phyloP scores from a whole-genome alignment of 2,329 filamentous ascomycete species.

The Ceratocystis diversiconidia region DNA sequence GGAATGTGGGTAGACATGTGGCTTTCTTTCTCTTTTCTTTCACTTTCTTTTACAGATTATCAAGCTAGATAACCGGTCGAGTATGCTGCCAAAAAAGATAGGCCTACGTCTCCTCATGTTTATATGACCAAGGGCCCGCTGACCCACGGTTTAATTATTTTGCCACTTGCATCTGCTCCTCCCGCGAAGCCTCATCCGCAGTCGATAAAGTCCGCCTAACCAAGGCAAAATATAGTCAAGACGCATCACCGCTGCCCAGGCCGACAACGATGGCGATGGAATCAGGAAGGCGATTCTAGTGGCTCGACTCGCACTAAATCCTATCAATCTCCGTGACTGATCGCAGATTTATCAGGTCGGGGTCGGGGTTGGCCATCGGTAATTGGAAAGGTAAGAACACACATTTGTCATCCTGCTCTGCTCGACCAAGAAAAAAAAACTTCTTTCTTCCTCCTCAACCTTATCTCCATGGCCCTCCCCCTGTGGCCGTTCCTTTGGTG shows the following conservation, averaged over 20 bases:
- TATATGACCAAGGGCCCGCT: neutral
- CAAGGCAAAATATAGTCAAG: neutral
- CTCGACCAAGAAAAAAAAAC: neutral
- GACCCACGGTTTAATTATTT: neutral
- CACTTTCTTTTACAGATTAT: too few species aligned
- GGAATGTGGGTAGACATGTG: too few species aligned
- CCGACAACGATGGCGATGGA: neutral
- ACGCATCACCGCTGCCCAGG: neutral
- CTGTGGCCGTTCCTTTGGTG: neutral
- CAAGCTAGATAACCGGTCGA: neutral
- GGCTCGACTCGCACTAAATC: too few species aligned
- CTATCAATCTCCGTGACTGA: too few species aligned
- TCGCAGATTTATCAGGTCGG: too few species aligned
- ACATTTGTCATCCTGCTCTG: too few species aligned
- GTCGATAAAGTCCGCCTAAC: neutral
- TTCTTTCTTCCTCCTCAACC: neutral
- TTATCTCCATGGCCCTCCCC: neutral
- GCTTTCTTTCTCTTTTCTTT: too few species aligned
- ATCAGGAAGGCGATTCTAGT: too few species aligned
- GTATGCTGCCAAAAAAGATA: neutral
- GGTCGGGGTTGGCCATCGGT: too few species aligned
- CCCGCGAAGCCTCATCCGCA: neutral
- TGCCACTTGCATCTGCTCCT: neutral
- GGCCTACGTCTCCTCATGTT: neutral
- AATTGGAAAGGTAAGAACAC: too few species aligned